Evolutionary conservation across 2,329 filamentous ascomycete genomes (phyloP).

Genomic region (Hortaea sp.): DNA sequence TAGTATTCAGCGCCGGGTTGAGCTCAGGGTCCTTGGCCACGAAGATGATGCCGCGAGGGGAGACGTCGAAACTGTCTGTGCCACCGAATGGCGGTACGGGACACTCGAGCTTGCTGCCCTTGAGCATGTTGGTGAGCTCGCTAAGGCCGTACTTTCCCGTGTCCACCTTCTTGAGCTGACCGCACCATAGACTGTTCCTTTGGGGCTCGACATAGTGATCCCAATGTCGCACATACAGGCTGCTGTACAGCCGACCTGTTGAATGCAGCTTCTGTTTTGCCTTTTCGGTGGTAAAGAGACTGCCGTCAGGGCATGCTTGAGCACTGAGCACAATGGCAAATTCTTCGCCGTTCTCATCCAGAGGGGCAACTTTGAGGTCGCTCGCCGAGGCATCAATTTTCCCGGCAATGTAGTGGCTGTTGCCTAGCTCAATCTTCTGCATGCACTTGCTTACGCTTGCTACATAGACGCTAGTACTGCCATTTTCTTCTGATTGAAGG

Average conservation of each 20-base stretch:
- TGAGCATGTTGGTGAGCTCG: conserved; percentile 54
- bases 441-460: conserved; percentile 9
- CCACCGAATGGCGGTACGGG: conserved; percentile 74
- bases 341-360: conserved; percentile 22
- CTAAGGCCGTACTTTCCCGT: conserved; percentile 30
- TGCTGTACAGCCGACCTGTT: conserved; percentile 40
- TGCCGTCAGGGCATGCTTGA: conserved; percentile 56
- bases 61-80: conserved; percentile 68
- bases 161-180: conserved; percentile 28
- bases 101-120: conserved; percentile 48
- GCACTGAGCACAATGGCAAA: conserved; percentile 44
- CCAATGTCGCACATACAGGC: conserved; percentile 45
- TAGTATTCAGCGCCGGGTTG: conserved; percentile 65
- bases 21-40: conserved; percentile 64
- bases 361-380: conserved; percentile 36
- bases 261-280: conserved; percentile 28
- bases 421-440: background rate
- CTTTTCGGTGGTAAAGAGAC: conserved; percentile 46
- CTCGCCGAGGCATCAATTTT: conserved; percentile 37
- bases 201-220: conserved; percentile 41
- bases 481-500: conserved; percentile 35
- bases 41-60: conserved; percentile 56
- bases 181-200: conserved; percentile 41
- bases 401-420: conserved; percentile 32
- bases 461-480: conserved; percentile 24